These are phyloP conservation scores for Apophysomyces sp. DNA, from an alignment of 371 early-diverging fungal species.

Conservation along the genomic window DNA sequence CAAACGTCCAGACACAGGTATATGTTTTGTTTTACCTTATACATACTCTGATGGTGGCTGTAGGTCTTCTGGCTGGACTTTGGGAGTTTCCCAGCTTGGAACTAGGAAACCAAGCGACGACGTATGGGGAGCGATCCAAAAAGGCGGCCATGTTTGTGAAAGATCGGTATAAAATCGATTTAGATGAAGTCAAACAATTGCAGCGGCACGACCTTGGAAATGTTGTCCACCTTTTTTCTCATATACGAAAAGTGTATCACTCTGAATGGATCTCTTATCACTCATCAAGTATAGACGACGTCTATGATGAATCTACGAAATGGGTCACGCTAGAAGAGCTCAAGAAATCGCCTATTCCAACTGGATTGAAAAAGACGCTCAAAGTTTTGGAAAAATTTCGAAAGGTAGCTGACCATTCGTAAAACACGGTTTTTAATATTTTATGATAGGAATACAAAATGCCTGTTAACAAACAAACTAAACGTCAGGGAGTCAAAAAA, in stretches of 20 bases:
- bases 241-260: constrained; percentile 66
- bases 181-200: constrained; percentile 11
- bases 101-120: constrained; percentile 28
- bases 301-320: constrained; percentile 15
- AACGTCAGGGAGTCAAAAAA: neutral
- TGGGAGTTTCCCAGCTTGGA: constrained; percentile 80
- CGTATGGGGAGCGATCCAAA: constrained; percentile 35
- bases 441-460: neutral
- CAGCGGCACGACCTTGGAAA: constrained; percentile 52
- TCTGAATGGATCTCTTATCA: constrained; percentile 51
- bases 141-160: constrained; percentile 32
- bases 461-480: neutral
- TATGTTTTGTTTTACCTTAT: neutral
- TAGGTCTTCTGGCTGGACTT: constrained; percentile 73
- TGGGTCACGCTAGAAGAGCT: constrained; percentile 61
- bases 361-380: constrained; percentile 66
- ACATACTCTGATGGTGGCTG: neutral
- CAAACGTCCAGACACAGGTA: constrained; percentile 56
- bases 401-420: constrained; percentile 8
- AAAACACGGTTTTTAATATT: neutral
- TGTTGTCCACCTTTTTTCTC: constrained; percentile 70
- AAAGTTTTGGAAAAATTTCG: constrained; percentile 49
- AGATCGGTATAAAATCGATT: constrained; percentile 22
- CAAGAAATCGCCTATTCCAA: constrained; percentile 60
- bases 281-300: constrained; percentile 10